A percentile compares a stretch with the other conserved stretches of the same genome.
These are phyloP conservation scores for Boeremia lycopersici DNA, from an alignment of 2,329 filamentous ascomycete species.

Conservation along the genomic window DNA sequence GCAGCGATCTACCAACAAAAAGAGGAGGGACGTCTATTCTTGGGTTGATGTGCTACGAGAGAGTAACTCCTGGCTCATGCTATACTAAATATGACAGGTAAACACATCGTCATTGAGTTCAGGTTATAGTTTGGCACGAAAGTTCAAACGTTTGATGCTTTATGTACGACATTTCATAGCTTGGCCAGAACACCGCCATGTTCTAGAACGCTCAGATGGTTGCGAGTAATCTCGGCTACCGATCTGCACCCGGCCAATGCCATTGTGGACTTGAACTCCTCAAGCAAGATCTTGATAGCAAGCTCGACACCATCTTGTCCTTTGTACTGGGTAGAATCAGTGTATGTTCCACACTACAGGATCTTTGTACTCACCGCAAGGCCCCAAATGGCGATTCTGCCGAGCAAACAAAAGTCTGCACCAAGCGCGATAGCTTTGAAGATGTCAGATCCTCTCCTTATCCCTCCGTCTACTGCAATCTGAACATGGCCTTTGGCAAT, in stretches of 20 bases:
- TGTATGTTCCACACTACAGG: not conserved
- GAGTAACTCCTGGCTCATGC: slow-evolving; percentile 18
- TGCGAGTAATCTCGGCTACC: slow-evolving; percentile 15
- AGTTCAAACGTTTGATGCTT: not conserved
- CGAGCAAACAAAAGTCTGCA: slow-evolving; percentile 58
- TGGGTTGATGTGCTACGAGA: slow-evolving; percentile 18
- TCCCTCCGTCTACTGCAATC: slow-evolving; percentile 66
- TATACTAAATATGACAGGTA: slow-evolving; percentile 1
- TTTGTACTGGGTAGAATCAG: slow-evolving; percentile 37
- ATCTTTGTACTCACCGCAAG: slow-evolving; percentile 47
- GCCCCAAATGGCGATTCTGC: slow-evolving; percentile 57
- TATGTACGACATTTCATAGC: not conserved
- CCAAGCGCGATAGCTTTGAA: slow-evolving; percentile 63
- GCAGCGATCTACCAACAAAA: not conserved
- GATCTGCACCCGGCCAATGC: slow-evolving; percentile 29
- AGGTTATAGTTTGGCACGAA: not conserved
- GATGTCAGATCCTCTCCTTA: slow-evolving; percentile 62
- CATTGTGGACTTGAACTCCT: slow-evolving; percentile 40
- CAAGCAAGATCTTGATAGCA: slow-evolving; percentile 51
- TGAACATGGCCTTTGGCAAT: slow-evolving; percentile 57
- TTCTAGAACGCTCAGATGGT: slow-evolving; percentile 19
- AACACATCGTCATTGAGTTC: not conserved
- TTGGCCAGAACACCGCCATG: slow-evolving; percentile 16
- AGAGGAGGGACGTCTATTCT: slow-evolving; percentile 7
- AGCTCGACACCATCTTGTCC: slow-evolving; percentile 49